Base-by-base conservation (phyloP, 2,329 filamentous ascomycete genomes). In the Colletotrichum incanum region DNA sequence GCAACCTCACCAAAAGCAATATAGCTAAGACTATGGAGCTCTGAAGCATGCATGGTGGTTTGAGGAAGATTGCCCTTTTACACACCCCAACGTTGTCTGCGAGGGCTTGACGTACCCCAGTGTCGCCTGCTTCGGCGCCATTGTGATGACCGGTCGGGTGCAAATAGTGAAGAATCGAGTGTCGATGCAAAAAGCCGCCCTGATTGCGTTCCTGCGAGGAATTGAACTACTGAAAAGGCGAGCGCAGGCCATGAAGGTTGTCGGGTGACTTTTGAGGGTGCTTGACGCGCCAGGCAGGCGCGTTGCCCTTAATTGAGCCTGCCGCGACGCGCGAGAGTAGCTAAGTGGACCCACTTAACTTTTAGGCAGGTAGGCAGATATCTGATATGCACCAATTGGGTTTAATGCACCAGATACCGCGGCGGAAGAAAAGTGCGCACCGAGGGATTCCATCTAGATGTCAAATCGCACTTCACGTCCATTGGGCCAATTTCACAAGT, bases 91-190 rank as follows among this genome's bases (percentile, higher is more conserved):
- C 77, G 92, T 94, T 79, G 88, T 90, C 86, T 96, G 93, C 75
- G 88, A 87, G 78, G 91, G 85, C 83, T 90, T 92, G 74, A 96
- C 94, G 85, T 96, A 97, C 95, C 94, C 94, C 82, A 97, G 85
- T 73, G 93, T 97, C 78, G 93, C 91, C 84, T 97, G 94, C 81
- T 94, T 95, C 54, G 84, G 84, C 76, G 86, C 84, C 84, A 87
- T 86, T 54, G 54, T 67, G 76, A 76, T 20, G 26, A 34, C 14
- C n/a, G 56, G 26, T 41, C n/a, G 65, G 58, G 8, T 49, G 23
- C 45, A 37, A 28, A 67, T 34, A 34, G 43, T 43, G 47, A 58
- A 56, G 26, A 59, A 20, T 67, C 59, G 71, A 31, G 20, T 23
- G 8, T 52, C 12, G 18, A 60, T 43, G 41, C 41, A 52, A 59